These are phyloP conservation scores for Apiospora hydei DNA, from an alignment of 2,329 filamentous ascomycete species.

Conservation along the genomic window DNA sequence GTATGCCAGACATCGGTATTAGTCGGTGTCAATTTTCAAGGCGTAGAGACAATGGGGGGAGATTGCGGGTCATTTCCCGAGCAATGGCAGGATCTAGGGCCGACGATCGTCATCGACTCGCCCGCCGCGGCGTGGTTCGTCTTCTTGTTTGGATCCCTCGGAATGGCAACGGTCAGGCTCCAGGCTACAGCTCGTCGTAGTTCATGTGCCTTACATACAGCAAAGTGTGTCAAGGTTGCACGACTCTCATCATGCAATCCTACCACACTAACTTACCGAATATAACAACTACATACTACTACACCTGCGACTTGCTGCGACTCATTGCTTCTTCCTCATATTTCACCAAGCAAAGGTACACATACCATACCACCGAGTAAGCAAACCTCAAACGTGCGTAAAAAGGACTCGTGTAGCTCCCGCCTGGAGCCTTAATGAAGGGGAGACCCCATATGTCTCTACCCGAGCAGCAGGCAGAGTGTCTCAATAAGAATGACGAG, in stretches of 20 bases:
- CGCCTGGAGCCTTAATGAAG: not conserved
- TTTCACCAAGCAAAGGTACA: not conserved
- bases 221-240: not conserved
- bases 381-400: not conserved
- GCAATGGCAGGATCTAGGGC: conserved; percentile 3
- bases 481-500: conserved; percentile 9
- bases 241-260: not conserved
- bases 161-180: not conserved
- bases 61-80: conserved; percentile 19
- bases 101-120: conserved; percentile 17
- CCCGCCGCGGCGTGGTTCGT: not conserved
- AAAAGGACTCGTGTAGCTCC: not conserved
- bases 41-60: not conserved
- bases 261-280: not conserved
- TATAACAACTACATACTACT: not conserved
- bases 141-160: not conserved
- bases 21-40: not conserved
- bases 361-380: not conserved
- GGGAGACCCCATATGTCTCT: not conserved
- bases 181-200: not conserved
- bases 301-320: not conserved
- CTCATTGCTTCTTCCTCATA: not conserved
- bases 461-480: not conserved
- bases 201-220: conserved; percentile 13
- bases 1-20: not conserved